Percentiles rank a stretch among this genome's conserved stretches.
phyloP scores from a whole-genome alignment of 139 green algal species.

The Picochlorum sp. region DNA sequence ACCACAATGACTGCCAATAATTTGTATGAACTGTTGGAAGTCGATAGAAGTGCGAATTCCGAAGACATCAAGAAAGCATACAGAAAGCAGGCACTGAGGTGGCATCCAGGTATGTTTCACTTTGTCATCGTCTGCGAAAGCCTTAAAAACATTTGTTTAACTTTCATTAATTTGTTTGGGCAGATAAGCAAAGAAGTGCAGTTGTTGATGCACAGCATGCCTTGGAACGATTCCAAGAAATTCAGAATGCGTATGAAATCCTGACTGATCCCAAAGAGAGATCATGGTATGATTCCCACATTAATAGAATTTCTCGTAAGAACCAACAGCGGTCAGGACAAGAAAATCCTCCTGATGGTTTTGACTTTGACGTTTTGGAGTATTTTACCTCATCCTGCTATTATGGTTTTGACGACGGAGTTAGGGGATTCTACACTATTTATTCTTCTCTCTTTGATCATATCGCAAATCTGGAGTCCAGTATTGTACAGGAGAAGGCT shows the following conservation, averaged over 20 bases:
- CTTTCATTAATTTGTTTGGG: neutral
- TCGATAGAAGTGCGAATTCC: slow-evolving; percentile 48
- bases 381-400: slow-evolving; percentile 72
- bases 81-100: slow-evolving; percentile 34
- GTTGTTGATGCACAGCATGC: slow-evolving; percentile 47
- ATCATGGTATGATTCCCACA: slow-evolving; percentile 88
- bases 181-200: slow-evolving; percentile 74
- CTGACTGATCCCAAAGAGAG: slow-evolving; percentile 85
- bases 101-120: slow-evolving; percentile 28
- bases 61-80: slow-evolving; percentile 63
- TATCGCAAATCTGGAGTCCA: slow-evolving; percentile 53
- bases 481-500: slow-evolving; percentile 12
- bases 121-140: neutral
- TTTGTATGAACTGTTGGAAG: slow-evolving; percentile 72
- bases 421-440: slow-evolving; percentile 81
- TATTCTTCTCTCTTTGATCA: slow-evolving; percentile 70
- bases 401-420: slow-evolving; percentile 69
- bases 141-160: neutral
- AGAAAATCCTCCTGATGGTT: no score
- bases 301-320: slow-evolving; percentile 69
- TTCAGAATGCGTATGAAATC: slow-evolving; percentile 93
- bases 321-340: slow-evolving; percentile 46
- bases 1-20: slow-evolving; percentile 30
- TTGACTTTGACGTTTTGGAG: slow-evolving; percentile 70
- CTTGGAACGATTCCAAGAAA: slow-evolving; percentile 77